Conservation (phyloP, 176 grass and related monocot genomes). For the Ensete glaucum region DNA sequence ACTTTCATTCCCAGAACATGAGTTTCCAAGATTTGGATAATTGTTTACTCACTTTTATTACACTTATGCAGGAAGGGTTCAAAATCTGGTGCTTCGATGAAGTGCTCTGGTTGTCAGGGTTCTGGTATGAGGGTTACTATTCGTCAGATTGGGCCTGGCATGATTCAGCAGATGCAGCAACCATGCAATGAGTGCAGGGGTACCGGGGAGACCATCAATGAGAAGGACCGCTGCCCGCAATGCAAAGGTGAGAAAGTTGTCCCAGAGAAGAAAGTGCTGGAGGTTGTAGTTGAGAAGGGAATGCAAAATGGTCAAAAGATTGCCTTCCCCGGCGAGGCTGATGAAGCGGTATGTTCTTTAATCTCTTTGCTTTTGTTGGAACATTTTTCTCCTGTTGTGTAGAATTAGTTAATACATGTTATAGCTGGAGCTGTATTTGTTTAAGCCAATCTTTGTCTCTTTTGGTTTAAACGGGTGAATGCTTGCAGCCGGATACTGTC, state of each 20-base stretch:
- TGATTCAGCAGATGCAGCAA: conserved; percentile 92
- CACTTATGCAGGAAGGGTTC: conserved; percentile 59
- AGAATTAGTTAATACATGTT: not conserved
- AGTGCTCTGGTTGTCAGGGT: conserved; percentile 53
- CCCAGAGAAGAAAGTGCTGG: conserved; percentile 73
- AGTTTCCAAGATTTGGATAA: not conserved
- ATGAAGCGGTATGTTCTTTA: conserved; percentile 48
- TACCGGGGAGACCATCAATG: conserved; percentile 61
- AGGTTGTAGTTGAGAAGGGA: conserved; percentile 61
- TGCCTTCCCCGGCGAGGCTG: conserved; percentile 76
- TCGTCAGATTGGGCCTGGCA: conserved; percentile 58
- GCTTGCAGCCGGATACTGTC: conserved; percentile 37
- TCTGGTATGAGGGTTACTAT: conserved; percentile 65
- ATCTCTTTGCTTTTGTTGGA: not conserved
- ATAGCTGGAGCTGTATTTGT: too few species aligned
- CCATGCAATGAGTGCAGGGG: conserved; percentile 79
- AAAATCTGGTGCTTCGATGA: conserved; percentile 61
- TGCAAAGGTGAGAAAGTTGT: conserved; percentile 80
- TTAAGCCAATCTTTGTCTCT: not conserved
- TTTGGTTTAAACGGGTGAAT: not conserved
- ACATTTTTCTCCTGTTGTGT: too few species aligned
- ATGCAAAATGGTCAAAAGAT: conserved; percentile 73
- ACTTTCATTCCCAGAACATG: not conserved
- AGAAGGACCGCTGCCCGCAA: conserved; percentile 67
- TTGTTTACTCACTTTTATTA: not conserved